Evolutionary conservation across 1,284 basidiomycete species (phyloP), one percentile per base, ranked within the genome.

Genomic region (Fereydounia khargensis): DNA sequence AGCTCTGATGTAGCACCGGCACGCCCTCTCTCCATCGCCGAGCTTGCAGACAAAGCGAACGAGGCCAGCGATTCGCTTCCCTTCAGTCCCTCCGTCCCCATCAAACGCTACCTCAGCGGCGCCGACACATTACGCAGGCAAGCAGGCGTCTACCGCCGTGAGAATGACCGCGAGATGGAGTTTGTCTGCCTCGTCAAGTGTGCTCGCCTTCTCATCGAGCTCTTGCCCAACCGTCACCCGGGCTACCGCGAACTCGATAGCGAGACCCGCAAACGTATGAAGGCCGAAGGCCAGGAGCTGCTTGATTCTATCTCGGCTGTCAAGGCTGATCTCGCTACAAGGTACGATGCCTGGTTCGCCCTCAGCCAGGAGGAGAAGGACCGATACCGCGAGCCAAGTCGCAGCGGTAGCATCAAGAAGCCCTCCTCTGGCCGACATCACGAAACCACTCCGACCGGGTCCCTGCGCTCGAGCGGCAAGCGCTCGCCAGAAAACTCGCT

Each of bases 161-260:
- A 40, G 16, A 32, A 21, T 22, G 39, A 41, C 30, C 5, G 25
- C 3, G 39, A 20, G 28, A 3, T 14, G 4, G 39, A 41, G 30
- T 41, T 41, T 20, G 16, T 41, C 30, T 41, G 58, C 33, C 60
- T 65, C 19, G 55, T 48, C 20, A 49, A 59, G 25, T 54, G 50
- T 27, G 49, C 42, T 27, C 42, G 48, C n/a, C 38, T 65, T 23
- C 42, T 65, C 23, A 40, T 38, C 30, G 60, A 65, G 17, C 38
- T 53, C 19, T 23, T 65, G 2, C 61, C 60, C 4, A 23, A 32
- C 14, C 35, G 44, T 28, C 63, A 65, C 35, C 36, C 35, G 3
- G 44, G 27, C 3, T 60, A 39, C 24, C 16, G 22, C 23, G 17
- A 19, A 22, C 19, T 63, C n/a, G 49, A 49, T 18, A 4, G 14